Evolutionary conservation across 2,329 filamentous ascomycete species (phyloP), one percentile per base, ranked within the genome.

Genomic region (Ceratocystis eucalypticola): DNA sequence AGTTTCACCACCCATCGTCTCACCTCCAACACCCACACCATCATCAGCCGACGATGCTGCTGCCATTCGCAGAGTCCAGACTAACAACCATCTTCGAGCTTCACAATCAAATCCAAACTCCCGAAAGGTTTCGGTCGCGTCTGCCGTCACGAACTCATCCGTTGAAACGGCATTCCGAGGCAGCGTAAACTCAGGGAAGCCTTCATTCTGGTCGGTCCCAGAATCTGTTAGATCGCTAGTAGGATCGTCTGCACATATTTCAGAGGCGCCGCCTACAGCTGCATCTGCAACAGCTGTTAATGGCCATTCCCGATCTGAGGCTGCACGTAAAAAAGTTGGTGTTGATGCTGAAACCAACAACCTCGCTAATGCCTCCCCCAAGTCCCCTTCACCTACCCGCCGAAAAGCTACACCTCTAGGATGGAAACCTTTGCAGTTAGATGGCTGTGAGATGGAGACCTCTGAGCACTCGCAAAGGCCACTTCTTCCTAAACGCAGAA

Each of bases 101-200:
- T 65, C 50, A 15, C 30, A 44, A 22, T 10, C 55, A 10, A 30
- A 17, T 62, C n/a, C 44, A 61, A 7, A 20, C 28, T 15, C n/a
- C 59, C 30, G 53, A 1, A 62, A 65, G 10, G 41, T 53, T 46
- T 61, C 67, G 22, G 30, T 53, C 17, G 48, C 37, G 17, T 62
- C 62, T 37, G 46, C 53, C 41, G 64, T 41, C 28, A 65, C 66
- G 15, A 25, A 3, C 5, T 57, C 46, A 7, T 46, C 48, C 7
- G 22, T 57, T 61, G 67, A 62, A 28, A 66, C 64, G 15, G 66
- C 57, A 22, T 50, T 65, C 53, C 41, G 64, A 57, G 67, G 53
- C 4, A 68, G 61, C 33, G 67, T 68, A 41, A 68, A 68, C 44
- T 68, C 67, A 8, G 64, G 64, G 1, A 64, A 66, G 30, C 67